Percentiles rank a stretch among this genome's conserved stretches.
Evolutionary conservation across 1,284 basidiomycete genomes (phyloP).

Genomic region (Volvariella surrecta): DNA sequence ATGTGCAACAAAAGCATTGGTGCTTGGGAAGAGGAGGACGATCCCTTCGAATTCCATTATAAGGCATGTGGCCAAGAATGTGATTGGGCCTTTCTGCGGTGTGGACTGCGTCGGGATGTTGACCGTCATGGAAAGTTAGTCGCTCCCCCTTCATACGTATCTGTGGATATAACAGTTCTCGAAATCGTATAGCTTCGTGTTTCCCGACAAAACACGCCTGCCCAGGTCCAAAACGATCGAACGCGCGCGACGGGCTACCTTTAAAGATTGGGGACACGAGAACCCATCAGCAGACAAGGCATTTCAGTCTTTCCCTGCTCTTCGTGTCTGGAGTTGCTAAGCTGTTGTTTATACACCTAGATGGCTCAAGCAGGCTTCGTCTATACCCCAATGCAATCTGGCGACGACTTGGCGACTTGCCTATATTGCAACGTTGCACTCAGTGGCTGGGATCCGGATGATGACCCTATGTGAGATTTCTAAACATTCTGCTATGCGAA

Average conservation of each 20-base stretch:
- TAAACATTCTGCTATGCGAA: slow-evolving; percentile 9
- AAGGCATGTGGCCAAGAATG: slow-evolving; percentile 53
- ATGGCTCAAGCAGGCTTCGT: slow-evolving; percentile 82
- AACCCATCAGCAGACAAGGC: slow-evolving; percentile 60
- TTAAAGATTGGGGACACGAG: slow-evolving; percentile 47
- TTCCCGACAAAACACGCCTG: slow-evolving; percentile 46
- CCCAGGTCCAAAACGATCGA: slow-evolving; percentile 64
- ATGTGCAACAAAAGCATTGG: slow-evolving; percentile 68
- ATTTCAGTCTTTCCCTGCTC: slow-evolving; percentile 34
- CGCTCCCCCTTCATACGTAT: background rate
- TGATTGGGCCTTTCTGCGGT: slow-evolving; percentile 71
- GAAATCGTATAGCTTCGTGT: slow-evolving; percentile 52
- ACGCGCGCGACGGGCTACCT: slow-evolving; percentile 62
- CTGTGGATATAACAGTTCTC: no score
- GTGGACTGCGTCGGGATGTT: slow-evolving; percentile 49
- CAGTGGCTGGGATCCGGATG: slow-evolving; percentile 73
- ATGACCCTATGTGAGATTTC: slow-evolving; percentile 64
- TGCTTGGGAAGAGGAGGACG: slow-evolving; percentile 74
- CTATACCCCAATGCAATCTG: slow-evolving; percentile 52
- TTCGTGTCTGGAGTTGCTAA: background rate
- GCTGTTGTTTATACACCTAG: slow-evolving; percentile 26
- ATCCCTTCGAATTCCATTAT: slow-evolving; percentile 75
- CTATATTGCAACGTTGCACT: slow-evolving; percentile 70
- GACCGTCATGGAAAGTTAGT: slow-evolving; percentile 49
- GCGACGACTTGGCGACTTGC: slow-evolving; percentile 71